Evolutionary conservation across 2,329 filamentous ascomycete species (phyloP).

Genomic region (Intubia oerlemansii): DNA sequence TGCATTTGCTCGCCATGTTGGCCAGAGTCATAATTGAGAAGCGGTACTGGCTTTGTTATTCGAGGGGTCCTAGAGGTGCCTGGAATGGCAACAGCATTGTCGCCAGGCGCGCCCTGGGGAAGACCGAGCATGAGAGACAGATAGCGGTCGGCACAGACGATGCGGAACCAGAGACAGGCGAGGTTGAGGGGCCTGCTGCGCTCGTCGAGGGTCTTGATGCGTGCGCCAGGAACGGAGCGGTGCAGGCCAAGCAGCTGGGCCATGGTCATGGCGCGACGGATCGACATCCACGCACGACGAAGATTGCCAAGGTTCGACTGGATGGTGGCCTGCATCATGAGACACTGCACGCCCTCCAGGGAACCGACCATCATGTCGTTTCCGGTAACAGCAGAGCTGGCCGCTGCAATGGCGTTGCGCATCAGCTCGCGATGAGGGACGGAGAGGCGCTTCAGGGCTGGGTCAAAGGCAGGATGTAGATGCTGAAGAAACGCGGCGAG

Average conservation of each 20-base stretch:
- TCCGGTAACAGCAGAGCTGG: constrained; percentile 16
- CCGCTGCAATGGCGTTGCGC: constrained; percentile 1
- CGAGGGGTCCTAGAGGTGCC: too few species aligned
- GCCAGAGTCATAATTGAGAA: too few species aligned
- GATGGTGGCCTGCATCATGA: constrained; percentile 24
- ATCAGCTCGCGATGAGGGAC: constrained; percentile 2
- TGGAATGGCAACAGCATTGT: too few species aligned
- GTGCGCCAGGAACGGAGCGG: constrained; percentile 1
- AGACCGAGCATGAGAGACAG: constrained; percentile 26
- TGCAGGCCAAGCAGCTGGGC: constrained; percentile 7
- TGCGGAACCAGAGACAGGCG: constrained; percentile 22
- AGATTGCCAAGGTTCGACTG: constrained; percentile 25
- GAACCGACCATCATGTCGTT: constrained; percentile 24
- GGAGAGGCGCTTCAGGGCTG: constrained; percentile 1
- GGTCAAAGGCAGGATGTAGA: constrained; percentile 4
- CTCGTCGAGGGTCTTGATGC: constrained; percentile 10
- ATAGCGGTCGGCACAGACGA: constrained; percentile 23
- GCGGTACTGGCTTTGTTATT: too few species aligned
- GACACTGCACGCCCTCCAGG: constrained; percentile 26
- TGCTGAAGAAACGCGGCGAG: constrained; percentile 14
- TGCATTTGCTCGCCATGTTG: too few species aligned
- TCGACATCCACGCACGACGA: constrained; percentile 21
- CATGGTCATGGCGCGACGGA: constrained; percentile 20
- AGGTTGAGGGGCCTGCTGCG: constrained; percentile 11
- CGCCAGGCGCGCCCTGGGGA: constrained; percentile 14